These are phyloP conservation scores for Cystobasidium slooffiae DNA, from an alignment of 1,284 basidiomycete genomes.

Conservation along the genomic window DNA sequence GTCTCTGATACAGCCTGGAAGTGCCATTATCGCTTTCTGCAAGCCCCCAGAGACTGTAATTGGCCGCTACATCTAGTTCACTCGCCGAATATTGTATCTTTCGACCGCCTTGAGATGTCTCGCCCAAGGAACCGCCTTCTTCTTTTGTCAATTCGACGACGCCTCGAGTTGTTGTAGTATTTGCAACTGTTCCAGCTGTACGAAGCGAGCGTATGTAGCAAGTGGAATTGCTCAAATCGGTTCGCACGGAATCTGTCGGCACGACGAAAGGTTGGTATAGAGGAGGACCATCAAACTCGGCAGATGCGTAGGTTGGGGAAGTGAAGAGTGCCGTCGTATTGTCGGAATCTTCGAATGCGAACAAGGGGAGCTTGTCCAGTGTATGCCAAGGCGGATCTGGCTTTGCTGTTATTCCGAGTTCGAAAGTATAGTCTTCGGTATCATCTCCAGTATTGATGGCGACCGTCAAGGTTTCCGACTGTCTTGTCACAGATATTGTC, in stretches of 20 bases:
- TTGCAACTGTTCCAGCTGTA: not conserved
- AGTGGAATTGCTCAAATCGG: constrained; percentile 50
- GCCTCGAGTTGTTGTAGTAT: constrained; percentile 45
- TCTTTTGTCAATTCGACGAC: constrained; percentile 30
- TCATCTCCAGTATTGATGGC: not conserved
- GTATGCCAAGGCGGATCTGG: constrained; percentile 28
- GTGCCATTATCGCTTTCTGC: constrained; percentile 46
- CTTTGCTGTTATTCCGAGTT: constrained; percentile 45
- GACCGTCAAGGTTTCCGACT: constrained; percentile 17
- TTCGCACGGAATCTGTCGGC: constrained; percentile 45
- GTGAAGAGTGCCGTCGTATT: constrained; percentile 54
- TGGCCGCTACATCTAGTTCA: constrained; percentile 52
- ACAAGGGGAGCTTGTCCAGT: constrained; percentile 34
- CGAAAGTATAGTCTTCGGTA: constrained; percentile 38
- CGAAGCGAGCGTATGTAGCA: constrained; percentile 53
- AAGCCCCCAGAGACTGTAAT: constrained; percentile 58
- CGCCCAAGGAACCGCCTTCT: constrained; percentile 19
- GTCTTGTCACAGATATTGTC: constrained; percentile 22
- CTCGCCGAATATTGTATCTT: constrained; percentile 51
- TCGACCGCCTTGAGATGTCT: constrained; percentile 46
- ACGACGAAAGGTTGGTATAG: constrained; percentile 53
- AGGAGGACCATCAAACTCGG: constrained; percentile 45
- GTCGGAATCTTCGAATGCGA: constrained; percentile 56
- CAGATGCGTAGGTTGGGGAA: constrained; percentile 52
- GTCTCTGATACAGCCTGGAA: constrained; percentile 37